Conservation (phyloP, 306 rosid genomes). For the Vachellia pachyceras region DNA sequence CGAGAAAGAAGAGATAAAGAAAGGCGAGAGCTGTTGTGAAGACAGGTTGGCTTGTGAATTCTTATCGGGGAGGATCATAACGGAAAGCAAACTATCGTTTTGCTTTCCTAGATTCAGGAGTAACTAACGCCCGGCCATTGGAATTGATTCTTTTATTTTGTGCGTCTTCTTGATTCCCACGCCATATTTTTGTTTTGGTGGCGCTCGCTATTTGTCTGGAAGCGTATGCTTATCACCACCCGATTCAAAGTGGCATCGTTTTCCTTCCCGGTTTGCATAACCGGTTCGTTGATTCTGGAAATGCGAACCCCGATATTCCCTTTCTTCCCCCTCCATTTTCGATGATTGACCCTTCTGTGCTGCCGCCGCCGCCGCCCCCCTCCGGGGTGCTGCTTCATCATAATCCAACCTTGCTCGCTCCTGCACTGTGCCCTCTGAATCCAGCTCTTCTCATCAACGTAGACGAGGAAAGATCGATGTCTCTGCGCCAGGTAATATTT, state of each 20-base stretch:
- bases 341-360: conserved; percentile 22
- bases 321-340: conserved; percentile 22
- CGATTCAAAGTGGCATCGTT: conserved; percentile 37
- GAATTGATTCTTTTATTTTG: not conserved
- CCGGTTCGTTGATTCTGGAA: not conserved
- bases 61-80: conserved; percentile 15
- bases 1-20: no score
- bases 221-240: conserved; percentile 23
- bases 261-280: not conserved
- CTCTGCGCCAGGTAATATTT: conserved; percentile 46
- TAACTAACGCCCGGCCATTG: not conserved
- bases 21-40: not conserved
- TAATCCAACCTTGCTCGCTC: not conserved
- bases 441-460: conserved; percentile 29
- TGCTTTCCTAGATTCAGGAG: conserved; percentile 12
- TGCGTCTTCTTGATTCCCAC: not conserved
- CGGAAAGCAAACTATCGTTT: conserved; percentile 34
- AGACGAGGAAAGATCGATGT: conserved; percentile 45
- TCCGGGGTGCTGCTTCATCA: conserved; percentile 33
- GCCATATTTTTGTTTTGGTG: conserved; percentile 33
- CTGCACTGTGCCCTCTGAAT: not conserved
- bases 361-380: not conserved
- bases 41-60: not conserved
- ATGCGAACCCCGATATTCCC: conserved; percentile 16
- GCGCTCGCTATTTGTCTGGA: conserved; percentile 39